phyloP scores from a whole-genome alignment of 306 rosid species.

The Quillaja saponaria region DNA sequence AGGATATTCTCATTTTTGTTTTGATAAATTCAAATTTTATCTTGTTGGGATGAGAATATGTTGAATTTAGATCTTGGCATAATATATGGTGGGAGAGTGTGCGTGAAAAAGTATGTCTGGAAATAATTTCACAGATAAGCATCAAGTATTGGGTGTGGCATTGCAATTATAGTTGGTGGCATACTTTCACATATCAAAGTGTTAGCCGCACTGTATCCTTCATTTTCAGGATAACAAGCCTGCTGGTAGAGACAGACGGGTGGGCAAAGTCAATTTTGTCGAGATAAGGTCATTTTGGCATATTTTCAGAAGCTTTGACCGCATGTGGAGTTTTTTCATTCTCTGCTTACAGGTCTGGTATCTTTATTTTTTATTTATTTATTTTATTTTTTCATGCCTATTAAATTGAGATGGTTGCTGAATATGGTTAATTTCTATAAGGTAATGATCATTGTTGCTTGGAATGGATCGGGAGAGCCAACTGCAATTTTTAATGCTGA shows the following conservation, averaged over 20 bases:
- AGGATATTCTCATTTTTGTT: no score
- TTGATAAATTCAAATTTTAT: no score
- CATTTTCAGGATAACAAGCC: constrained; percentile 67
- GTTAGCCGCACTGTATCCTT: constrained; percentile 19
- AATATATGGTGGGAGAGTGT: no score
- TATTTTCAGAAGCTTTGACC: constrained; percentile 94
- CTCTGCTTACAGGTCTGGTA: constrained; percentile 81
- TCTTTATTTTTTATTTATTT: constrained; percentile 18
- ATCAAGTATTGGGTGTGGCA: no score
- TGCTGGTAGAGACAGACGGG: constrained; percentile 67
- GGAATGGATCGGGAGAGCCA: constrained; percentile 88
- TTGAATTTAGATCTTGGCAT: no score
- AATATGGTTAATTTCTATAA: constrained; percentile 31
- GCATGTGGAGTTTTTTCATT: constrained; percentile 96
- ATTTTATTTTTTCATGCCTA: constrained; percentile 10
- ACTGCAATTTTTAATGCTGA: constrained; percentile 55
- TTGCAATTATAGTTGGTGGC: no score
- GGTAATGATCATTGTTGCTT: constrained; percentile 96
- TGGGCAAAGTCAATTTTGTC: constrained; percentile 91
- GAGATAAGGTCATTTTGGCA: constrained; percentile 98
- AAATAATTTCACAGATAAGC: no score
- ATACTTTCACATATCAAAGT: no score
- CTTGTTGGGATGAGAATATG: no score
- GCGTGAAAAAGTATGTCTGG: no score
- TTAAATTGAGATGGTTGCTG: constrained; percentile 26